phyloP scores from a whole-genome alignment of 352 stramenopile genomes.

The Thalassiosira hispida region DNA sequence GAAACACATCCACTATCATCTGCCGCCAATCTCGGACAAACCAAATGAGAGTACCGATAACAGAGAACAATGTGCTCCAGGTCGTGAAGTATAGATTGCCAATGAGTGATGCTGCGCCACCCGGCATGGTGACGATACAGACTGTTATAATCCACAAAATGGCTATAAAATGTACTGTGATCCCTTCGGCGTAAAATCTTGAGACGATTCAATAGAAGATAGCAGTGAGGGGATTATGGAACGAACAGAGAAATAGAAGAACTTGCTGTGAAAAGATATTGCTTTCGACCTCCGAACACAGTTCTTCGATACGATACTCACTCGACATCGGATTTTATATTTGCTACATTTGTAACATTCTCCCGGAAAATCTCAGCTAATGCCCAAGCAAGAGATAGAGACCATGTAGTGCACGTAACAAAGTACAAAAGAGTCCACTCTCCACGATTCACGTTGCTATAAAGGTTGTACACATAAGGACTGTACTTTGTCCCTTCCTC shows the following conservation, averaged over 20 bases:
- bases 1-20: slow-evolving; percentile 52
- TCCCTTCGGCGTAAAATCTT: slow-evolving; percentile 55
- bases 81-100: slow-evolving; percentile 79
- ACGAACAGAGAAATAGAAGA: too few species aligned
- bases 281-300: too few species aligned
- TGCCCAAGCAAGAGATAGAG: slow-evolving; percentile 21
- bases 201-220: background rate
- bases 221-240: background rate
- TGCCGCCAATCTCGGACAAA: slow-evolving; percentile 70
- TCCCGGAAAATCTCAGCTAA: slow-evolving; percentile 50
- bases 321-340: slow-evolving; percentile 40
- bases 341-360: slow-evolving; percentile 26
- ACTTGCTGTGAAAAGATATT: too few species aligned
- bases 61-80: slow-evolving; percentile 62
- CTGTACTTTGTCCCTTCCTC: slow-evolving; percentile 13
- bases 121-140: slow-evolving; percentile 66
- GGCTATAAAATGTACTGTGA: slow-evolving; percentile 53
- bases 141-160: slow-evolving; percentile 66
- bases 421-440: slow-evolving; percentile 32
- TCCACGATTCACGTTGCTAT: background rate
- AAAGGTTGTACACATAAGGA: slow-evolving; percentile 27
- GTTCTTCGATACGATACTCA: too few species aligned
- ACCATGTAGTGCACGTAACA: slow-evolving; percentile 13
- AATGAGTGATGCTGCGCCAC: slow-evolving; percentile 54
- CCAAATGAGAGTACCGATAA: slow-evolving; percentile 65